phyloP scores from a whole-genome alignment of 2,329 filamentous ascomycete species.

The Whalleya microplaca region DNA sequence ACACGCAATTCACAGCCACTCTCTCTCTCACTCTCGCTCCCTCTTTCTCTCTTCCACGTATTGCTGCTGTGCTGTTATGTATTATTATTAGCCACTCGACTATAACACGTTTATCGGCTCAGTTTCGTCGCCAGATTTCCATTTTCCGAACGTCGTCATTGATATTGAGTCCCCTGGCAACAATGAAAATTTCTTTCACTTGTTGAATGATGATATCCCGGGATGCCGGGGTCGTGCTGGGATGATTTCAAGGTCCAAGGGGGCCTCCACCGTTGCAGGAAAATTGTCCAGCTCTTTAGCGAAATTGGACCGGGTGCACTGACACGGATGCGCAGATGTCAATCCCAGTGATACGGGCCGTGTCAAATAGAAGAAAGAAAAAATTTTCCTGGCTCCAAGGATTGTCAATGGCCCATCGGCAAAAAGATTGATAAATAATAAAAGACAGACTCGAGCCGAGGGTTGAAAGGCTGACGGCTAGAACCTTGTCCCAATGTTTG shows the following conservation, averaged over 20 bases:
- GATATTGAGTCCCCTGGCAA: constrained; percentile 18
- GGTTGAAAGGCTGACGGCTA: background rate
- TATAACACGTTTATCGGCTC: constrained; percentile 14
- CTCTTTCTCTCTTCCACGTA: background rate
- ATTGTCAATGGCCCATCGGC: constrained; percentile 22
- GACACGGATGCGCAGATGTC: constrained; percentile 14
- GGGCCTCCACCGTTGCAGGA: constrained; percentile 18
- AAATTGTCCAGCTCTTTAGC: constrained; percentile 27
- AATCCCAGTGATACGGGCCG: constrained; percentile 25
- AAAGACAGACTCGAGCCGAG: no score
- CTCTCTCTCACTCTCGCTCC: background rate
- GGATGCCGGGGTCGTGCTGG: constrained; percentile 1
- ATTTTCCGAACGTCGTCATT: constrained; percentile 21
- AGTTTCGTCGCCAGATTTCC: constrained; percentile 19
- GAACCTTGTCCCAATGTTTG: constrained; percentile 9
- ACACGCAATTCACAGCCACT: background rate
- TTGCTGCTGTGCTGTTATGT: background rate
- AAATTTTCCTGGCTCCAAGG: constrained; percentile 20
- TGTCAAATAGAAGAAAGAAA: constrained; percentile 25
- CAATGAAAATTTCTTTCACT: constrained; percentile 12
- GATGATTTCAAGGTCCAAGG: constrained; percentile 16
- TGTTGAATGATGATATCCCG: constrained; percentile 23
- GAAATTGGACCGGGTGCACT: constrained; percentile 27
- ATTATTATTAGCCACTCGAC: constrained; percentile 10
- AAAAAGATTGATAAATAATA: constrained; percentile 14